Evolutionary conservation across 1,284 basidiomycete genomes (phyloP).

Genomic region (Ganoderma multipileum): DNA sequence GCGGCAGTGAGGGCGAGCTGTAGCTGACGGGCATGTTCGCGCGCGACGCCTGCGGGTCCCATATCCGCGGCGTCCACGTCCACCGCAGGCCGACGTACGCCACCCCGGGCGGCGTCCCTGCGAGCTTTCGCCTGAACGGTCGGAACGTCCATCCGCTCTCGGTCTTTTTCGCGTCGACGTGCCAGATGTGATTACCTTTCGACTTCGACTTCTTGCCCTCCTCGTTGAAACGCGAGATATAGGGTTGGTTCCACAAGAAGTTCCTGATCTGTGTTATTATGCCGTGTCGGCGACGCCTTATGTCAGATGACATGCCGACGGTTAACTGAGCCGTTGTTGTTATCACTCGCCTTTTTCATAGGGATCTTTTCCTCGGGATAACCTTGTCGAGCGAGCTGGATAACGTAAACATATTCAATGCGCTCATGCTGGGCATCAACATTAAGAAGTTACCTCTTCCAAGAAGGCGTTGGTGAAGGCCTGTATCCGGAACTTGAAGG

Average conservation of each 20-base stretch:
- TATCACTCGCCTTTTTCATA: slow-evolving; percentile 78
- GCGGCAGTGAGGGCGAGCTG: slow-evolving; percentile 80
- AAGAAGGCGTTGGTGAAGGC: slow-evolving; percentile 98
- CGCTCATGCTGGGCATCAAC: slow-evolving; percentile 18
- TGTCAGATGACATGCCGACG: slow-evolving; percentile 30
- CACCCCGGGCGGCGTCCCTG: slow-evolving; percentile 80
- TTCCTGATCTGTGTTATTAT: slow-evolving; percentile 78
- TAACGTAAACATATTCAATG: slow-evolving; percentile 23
- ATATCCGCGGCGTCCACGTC: slow-evolving; percentile 94
- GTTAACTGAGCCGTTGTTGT: slow-evolving; percentile 9
- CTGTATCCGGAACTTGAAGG: slow-evolving; percentile 99
- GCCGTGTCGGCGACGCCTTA: slow-evolving; percentile 10
- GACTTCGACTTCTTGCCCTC: slow-evolving; percentile 99
- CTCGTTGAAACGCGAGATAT: slow-evolving; percentile 98
- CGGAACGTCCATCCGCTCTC: slow-evolving; percentile 91
- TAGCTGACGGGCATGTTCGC: slow-evolving; percentile 83
- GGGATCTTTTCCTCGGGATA: slow-evolving; percentile 88
- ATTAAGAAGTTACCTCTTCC: slow-evolving; percentile 72
- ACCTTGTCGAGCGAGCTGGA: slow-evolving; percentile 76
- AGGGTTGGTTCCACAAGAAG: slow-evolving; percentile 94
- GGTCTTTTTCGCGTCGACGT: slow-evolving; percentile 91
- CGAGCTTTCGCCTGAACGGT: slow-evolving; percentile 88
- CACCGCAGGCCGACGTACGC: slow-evolving; percentile 88
- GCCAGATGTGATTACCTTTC: slow-evolving; percentile 99
- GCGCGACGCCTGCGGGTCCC: slow-evolving; percentile 94